phyloP scores from a whole-genome alignment of 176 grass and related monocot species.

The Poa annua region DNA sequence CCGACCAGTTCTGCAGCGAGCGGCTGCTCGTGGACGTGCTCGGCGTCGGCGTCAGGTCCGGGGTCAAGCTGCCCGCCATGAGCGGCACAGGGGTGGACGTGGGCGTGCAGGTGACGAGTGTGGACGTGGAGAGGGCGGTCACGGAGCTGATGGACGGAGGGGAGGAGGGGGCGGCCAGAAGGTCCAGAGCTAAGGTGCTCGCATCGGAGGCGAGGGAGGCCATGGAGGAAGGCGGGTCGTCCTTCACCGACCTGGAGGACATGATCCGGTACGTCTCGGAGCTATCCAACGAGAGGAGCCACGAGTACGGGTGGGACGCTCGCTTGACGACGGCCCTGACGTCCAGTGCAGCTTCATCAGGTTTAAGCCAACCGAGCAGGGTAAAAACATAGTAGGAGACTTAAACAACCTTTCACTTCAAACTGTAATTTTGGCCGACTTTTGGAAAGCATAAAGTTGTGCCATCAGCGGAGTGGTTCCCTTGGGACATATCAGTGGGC shows the following conservation, averaged over 20 bases:
- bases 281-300: background rate
- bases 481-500: background rate
- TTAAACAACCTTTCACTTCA: constrained; percentile 42
- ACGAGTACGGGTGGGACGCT: background rate
- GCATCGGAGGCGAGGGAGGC: background rate
- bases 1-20: constrained; percentile 25
- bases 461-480: background rate
- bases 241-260: background rate
- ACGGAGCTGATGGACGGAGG: constrained; percentile 3
- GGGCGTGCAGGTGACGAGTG: background rate
- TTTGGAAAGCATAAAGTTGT: background rate
- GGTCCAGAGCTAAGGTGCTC: background rate
- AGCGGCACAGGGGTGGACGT: background rate
- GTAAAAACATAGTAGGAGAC: constrained; percentile 97
- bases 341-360: too few relatives aligned
- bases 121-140: background rate
- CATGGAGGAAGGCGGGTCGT: constrained; percentile 25
- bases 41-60: background rate
- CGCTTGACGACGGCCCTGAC: background rate
- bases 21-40: constrained; percentile 21
- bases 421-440: background rate
- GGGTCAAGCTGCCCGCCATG: background rate
- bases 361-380: constrained; percentile 74
- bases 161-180: background rate
- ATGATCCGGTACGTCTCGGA: constrained; percentile 14